Evolutionary conservation across 768 basidiomycete genomes (phyloP), one percentile per base, ranked within the genome.

Genomic region (Hydnomerulius pinastri): DNA sequence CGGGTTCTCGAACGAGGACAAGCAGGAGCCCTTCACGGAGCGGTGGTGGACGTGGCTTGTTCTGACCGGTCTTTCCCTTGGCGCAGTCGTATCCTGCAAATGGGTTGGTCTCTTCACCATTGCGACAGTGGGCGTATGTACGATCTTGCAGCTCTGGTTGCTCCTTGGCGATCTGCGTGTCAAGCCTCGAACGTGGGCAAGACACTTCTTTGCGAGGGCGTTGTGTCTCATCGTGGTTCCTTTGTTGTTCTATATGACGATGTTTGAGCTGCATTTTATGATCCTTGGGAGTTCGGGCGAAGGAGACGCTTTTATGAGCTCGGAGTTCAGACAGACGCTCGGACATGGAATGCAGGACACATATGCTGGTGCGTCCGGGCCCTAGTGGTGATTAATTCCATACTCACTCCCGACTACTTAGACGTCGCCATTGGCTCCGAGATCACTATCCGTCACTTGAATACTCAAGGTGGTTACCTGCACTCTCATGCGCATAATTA

Each of bases 81-180:
- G 97, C 30, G 94, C 95, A 4, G 93, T 96, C 42, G 81, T 88
- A 27, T 90, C 87, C 61, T 92, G 92, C 76, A 99, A 98, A 69
- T 98, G 96, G 97, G 96, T 98, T 35, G 97, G 97, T 9, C 75
- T 99, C 18, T 98, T 99, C 73, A 98, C 95, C 12, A 92, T 98
- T 59, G 94, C 97, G 8, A 97, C 95, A 6, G 73, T 99, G 43
- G 97, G 96, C 12, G 63, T 88, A 28, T 85, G 84, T 61, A 97
- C 94, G 2, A 61, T 98, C 28, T 73, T 79, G 43, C 96, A 94
- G 61, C 76, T 99, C 4, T 98, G 97, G 96, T 64, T 75, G 30
- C 80, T 96, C 6, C 81, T 99, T 4, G 97, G 95, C 4, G 94
- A 98, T 64, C 64, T 90, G 24, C 82, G 86, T 23, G 79, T 98